phyloP scores from a whole-genome alignment of 805 yeast species.

The Jamesozyma jinghongensis region DNA sequence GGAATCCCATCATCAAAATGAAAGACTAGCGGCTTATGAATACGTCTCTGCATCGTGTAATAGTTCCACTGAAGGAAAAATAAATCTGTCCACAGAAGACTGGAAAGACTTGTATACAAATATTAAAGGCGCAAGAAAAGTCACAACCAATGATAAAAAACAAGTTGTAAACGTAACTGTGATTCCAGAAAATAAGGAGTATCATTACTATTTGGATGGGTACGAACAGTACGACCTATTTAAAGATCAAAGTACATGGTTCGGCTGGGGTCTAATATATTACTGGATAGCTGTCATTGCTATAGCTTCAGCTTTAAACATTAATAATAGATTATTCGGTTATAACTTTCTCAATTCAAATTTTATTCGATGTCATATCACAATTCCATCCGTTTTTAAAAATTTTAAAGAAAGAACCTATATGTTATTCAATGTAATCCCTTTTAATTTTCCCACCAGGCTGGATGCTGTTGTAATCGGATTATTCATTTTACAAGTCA shows the following conservation, averaged over 20 bases:
- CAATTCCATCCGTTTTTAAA: slow-evolving; percentile 26
- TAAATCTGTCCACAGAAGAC: no score
- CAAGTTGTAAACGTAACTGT: slow-evolving; percentile 17
- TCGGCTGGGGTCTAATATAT: slow-evolving; percentile 40
- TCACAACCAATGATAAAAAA: neutral
- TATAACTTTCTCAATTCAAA: slow-evolving; percentile 12
- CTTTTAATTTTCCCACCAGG: slow-evolving; percentile 28
- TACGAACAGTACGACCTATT: slow-evolving; percentile 33
- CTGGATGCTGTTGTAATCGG: slow-evolving; percentile 26
- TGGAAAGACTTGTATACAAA: no score
- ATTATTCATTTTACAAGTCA: slow-evolving; percentile 25
- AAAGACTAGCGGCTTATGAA: no score
- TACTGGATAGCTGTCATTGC: slow-evolving; percentile 33
- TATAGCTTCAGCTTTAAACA: slow-evolving; percentile 27
- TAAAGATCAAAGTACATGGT: slow-evolving; percentile 33
- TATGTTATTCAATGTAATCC: slow-evolving; percentile 16
- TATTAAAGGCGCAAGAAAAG: no score
- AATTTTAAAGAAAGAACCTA: slow-evolving; percentile 16
- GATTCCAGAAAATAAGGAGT: slow-evolving; percentile 34
- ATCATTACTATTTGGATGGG: slow-evolving; percentile 20
- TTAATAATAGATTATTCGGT: slow-evolving; percentile 22
- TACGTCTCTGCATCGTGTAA: no score
- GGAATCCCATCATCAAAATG: no score
- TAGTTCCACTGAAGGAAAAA: no score
- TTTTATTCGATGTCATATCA: slow-evolving; percentile 16